Conservation (phyloP, 768 basidiomycete genomes). For the Piloderma croceum region DNA sequence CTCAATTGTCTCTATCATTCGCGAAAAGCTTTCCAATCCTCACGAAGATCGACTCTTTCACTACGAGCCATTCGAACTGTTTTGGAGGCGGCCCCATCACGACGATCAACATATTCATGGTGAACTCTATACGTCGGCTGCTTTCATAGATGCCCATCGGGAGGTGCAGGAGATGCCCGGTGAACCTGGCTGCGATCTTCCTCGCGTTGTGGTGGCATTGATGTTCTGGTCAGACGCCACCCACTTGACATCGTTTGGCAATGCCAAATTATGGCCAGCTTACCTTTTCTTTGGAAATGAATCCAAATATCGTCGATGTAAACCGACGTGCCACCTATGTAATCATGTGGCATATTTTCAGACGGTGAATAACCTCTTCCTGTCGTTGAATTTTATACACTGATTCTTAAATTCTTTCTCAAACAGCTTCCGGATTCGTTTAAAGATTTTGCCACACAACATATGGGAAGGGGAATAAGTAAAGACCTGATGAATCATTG, state of each 20-base stretch:
- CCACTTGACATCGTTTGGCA: constrained; percentile 18
- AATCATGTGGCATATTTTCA: not conserved
- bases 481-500: constrained; percentile 23
- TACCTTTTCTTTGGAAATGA: constrained; percentile 19
- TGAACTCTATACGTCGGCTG: constrained; percentile 19
- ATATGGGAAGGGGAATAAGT: not conserved
- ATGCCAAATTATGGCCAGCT: constrained; percentile 17
- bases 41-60: constrained; percentile 18
- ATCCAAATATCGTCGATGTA: constrained; percentile 9
- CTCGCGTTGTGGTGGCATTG: constrained; percentile 6
- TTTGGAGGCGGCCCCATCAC: too few species aligned
- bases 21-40: constrained; percentile 5
- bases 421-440: not conserved
- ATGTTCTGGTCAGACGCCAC: constrained; percentile 20
- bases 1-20: constrained; percentile 15
- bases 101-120: constrained; percentile 19
- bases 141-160: constrained; percentile 17
- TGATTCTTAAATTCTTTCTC: not conserved
- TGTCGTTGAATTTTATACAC: not conserved
- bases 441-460: not conserved
- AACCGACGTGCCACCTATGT: not conserved
- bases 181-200: constrained; percentile 16
- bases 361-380: not conserved
- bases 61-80: constrained; percentile 21
- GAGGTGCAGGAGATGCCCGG: constrained; percentile 14